These are phyloP conservation scores for Zopfia rhizophila DNA, from an alignment of 2,329 filamentous ascomycete species.

Conservation along the genomic window DNA sequence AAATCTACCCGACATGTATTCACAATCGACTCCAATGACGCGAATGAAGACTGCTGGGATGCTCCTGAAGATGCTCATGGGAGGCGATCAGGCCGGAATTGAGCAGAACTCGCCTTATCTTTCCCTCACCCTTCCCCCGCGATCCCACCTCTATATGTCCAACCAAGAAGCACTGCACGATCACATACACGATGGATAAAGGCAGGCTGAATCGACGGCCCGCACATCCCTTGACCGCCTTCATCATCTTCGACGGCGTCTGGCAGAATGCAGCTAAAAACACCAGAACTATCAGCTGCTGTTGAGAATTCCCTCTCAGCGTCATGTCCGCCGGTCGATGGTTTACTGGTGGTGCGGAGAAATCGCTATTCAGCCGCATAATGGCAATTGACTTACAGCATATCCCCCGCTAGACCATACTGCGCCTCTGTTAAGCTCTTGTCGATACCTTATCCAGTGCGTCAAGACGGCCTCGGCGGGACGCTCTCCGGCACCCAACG, in stretches of 20 bases:
- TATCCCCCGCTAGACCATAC: slow-evolving; percentile 36
- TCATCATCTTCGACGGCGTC: slow-evolving; percentile 29
- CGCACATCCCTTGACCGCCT: slow-evolving; percentile 50
- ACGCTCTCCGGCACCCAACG: slow-evolving; percentile 45
- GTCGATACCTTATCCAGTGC: no score
- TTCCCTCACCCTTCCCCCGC: slow-evolving; percentile 25
- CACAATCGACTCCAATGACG: not conserved
- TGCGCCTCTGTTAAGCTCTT: slow-evolving; percentile 35
- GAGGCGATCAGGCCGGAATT: slow-evolving; percentile 14
- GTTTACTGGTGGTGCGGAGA: slow-evolving; percentile 34
- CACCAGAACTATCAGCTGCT: slow-evolving; percentile 34
- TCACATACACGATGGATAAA: slow-evolving; percentile 36
- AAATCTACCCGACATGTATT: slow-evolving; percentile 19
- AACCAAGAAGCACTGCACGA: no score
- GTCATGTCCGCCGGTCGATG: slow-evolving; percentile 14
- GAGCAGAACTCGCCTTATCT: slow-evolving; percentile 23
- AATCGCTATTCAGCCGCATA: slow-evolving; percentile 29
- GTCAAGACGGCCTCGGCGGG: slow-evolving; percentile 49
- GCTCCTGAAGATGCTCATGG: not conserved
- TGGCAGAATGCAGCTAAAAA: slow-evolving; percentile 43
- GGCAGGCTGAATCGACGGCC: slow-evolving; percentile 49
- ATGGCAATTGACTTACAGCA: slow-evolving; percentile 26
- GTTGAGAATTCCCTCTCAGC: slow-evolving; percentile 15
- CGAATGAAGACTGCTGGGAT: slow-evolving; percentile 1
- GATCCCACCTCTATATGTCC: slow-evolving; percentile 18